phyloP scores from a whole-genome alignment of 441 rosid genomes.

The Adansonia rubrostipa region DNA sequence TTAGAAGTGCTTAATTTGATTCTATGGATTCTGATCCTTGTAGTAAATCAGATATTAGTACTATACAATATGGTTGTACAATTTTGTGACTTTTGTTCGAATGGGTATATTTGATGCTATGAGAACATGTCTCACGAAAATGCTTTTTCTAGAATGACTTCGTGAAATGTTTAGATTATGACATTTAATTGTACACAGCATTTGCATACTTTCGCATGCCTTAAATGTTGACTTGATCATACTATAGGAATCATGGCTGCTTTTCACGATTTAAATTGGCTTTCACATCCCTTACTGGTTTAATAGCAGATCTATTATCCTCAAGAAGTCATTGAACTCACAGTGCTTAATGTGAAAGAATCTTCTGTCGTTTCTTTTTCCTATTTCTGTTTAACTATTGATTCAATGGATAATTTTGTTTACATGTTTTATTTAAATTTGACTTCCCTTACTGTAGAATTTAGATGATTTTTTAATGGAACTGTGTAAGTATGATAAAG shows the following conservation, averaged over 20 bases:
- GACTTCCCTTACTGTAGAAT: background rate
- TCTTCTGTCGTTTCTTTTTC: background rate
- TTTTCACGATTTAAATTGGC: background rate
- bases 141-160: slow-evolving; percentile 21
- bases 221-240: slow-evolving; percentile 13
- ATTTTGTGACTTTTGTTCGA: slow-evolving; percentile 22
- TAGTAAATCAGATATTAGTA: background rate
- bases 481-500: background rate
- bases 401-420: background rate
- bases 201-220: slow-evolving; percentile 11
- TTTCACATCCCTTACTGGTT: slow-evolving; percentile 5
- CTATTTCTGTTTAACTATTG: background rate
- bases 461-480: slow-evolving; percentile 5
- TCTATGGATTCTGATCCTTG: slow-evolving; percentile 23
- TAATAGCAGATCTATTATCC: slow-evolving; percentile 8
- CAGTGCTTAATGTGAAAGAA: background rate
- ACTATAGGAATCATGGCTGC: slow-evolving; percentile 15
- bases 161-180: slow-evolving; percentile 12
- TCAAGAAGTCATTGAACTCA: background rate
- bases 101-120: slow-evolving; percentile 22
- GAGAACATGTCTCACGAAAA: slow-evolving; percentile 21
- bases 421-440: background rate
- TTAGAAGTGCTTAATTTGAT: slow-evolving; percentile 18
- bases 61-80: slow-evolving; percentile 16
- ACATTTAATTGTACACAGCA: slow-evolving; percentile 1